Percentiles rank a stretch among this genome's conserved stretches.
Evolutionary conservation across 176 grass and related monocot genomes (phyloP).

Genomic region (Oryza meyeriana): DNA sequence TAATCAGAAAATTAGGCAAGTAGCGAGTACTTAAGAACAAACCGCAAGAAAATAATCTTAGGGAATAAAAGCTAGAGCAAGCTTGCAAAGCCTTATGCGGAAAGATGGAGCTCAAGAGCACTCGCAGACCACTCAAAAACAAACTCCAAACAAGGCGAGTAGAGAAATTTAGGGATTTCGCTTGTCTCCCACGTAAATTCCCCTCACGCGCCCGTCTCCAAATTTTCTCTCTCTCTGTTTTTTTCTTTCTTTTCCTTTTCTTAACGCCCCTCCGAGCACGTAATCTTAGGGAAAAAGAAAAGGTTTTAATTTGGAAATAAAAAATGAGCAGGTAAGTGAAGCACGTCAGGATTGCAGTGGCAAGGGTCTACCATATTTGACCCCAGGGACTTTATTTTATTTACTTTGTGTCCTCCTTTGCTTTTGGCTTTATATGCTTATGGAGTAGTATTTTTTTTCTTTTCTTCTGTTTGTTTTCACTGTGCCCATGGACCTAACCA

Average conservation of each 20-base stretch:
- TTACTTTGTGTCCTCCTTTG: constrained; percentile 36
- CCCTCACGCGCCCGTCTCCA: constrained; percentile 22
- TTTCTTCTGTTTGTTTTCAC: constrained; percentile 35
- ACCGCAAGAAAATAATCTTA: constrained; percentile 41
- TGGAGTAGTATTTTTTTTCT: constrained; percentile 20
- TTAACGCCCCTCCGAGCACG: constrained; percentile 40
- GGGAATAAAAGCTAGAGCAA: constrained; percentile 7
- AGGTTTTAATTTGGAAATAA: constrained; percentile 44
- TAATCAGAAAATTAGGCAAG: constrained; percentile 31
- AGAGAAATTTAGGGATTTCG: constrained; percentile 48
- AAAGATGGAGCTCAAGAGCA: constrained; percentile 32
- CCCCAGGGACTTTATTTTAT: constrained; percentile 35
- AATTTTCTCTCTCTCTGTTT: neutral
- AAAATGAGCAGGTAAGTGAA: constrained; percentile 49
- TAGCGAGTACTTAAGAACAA: constrained; percentile 32
- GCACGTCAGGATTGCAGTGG: constrained; percentile 69
- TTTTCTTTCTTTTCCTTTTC: neutral
- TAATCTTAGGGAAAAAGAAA: constrained; percentile 45
- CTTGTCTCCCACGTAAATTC: constrained; percentile 60
- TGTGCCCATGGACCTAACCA: constrained; percentile 57
- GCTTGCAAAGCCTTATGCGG: constrained; percentile 18
- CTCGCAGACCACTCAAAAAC: constrained; percentile 33
- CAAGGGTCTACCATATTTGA: constrained; percentile 51
- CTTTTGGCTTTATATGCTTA: constrained; percentile 56
- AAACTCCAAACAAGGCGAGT: constrained; percentile 12